Base-by-base conservation (phyloP, 352 stramenopile genomes). In the Phytophthora pinifolia region DNA sequence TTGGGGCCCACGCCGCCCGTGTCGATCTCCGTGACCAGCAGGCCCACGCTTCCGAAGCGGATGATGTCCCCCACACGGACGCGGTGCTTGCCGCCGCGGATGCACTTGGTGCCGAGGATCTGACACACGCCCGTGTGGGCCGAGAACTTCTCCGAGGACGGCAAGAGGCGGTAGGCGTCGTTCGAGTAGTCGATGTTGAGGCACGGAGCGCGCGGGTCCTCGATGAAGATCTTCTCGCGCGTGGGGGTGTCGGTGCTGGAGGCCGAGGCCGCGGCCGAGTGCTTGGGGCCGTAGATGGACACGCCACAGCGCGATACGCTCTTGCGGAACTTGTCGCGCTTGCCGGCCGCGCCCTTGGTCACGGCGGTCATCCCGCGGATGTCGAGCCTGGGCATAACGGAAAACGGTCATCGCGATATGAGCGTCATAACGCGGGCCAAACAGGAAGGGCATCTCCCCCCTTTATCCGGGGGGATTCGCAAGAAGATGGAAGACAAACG, bases 261-360 rank as follows among this genome's bases (percentile, higher is more conserved):
- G 3, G 58, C 35, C 22, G 63, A 62, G 7, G 59, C 60, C 5
- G 60, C 50, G 3, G 61, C 59, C 52, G 79, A 91, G 67, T 92
- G 84, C 61, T 94, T 94, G 4, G 84, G 83, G 0, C 84, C 84
- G 59, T 94, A 94, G 64, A 94, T 94, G 29, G 84, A 86, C 18
- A 94, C 84, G 54, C 84, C 84, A 38, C 82, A 91, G 52, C 83
- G 84, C 22, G 82, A 90, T 30, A 94, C 82, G 62, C 71, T 91
- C 73, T 90, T 91, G 65, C 84, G 84, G 54, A 94, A 94, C 62
- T 94, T 94, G 59, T 94, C 82, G 20, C 84, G 80, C 66, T 94
- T 94, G 30, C 82, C 83, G 7, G 84, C 86, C 6, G 83, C 80
- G 46, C 84, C 84, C 47, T 94, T 94, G 22, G 84, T 90, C 10